These are phyloP conservation scores for Vitis riparia DNA, from an alignment of 164 flowering plant species.

Conservation along the genomic window DNA sequence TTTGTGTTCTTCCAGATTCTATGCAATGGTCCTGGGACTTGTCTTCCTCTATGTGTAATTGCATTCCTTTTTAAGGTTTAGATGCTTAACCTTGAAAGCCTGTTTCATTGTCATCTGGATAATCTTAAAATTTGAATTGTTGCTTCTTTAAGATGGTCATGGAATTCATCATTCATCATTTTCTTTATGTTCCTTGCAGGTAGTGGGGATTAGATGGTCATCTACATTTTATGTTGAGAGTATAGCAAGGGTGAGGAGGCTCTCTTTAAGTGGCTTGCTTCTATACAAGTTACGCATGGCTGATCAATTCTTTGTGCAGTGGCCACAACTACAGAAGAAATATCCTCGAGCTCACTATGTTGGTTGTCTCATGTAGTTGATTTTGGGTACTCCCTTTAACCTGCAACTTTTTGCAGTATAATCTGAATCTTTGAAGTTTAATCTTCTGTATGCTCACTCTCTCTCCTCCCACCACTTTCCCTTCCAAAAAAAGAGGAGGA, in stretches of 20 bases:
- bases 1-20: constrained; percentile 50
- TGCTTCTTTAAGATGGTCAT: background rate
- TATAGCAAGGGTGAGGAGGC: constrained; percentile 84
- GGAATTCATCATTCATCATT: background rate
- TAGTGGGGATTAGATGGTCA: constrained; percentile 82
- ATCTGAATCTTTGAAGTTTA: background rate
- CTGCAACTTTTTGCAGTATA: constrained; percentile 1
- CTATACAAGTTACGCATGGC: constrained; percentile 79
- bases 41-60: constrained; percentile 77
- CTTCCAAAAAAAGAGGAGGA: no score
- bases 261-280: constrained; percentile 84
- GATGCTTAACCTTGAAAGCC: background rate
- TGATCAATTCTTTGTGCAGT: constrained; percentile 88
- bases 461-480: no score
- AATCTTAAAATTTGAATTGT: background rate
- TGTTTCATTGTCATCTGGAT: background rate
- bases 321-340: constrained; percentile 80
- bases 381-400: constrained; percentile 15
- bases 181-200: constrained; percentile 40
- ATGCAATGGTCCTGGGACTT: constrained; percentile 99
- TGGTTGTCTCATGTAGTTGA: constrained; percentile 53
- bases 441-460: background rate
- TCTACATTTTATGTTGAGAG: constrained; percentile 69
- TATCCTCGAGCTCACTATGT: constrained; percentile 81
- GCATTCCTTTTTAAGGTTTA: constrained; percentile 85